Percentiles rank a stretch among this genome's conserved stretches.
These are phyloP conservation scores for Mycotypha africana DNA, from an alignment of 371 early-diverging fungal genomes.

Conservation along the genomic window DNA sequence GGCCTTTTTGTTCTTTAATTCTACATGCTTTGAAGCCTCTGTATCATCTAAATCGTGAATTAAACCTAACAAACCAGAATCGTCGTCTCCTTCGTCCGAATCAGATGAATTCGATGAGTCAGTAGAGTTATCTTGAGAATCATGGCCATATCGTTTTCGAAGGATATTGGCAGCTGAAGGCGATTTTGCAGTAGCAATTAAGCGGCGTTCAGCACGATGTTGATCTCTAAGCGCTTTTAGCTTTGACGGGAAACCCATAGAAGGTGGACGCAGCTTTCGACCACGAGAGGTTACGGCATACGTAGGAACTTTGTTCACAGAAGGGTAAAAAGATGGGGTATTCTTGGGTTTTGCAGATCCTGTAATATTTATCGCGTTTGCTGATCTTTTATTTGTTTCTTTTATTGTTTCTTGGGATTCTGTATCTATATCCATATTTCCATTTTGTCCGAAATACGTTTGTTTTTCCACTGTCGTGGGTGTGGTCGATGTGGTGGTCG, in stretches of 20 bases:
- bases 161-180: constrained; percentile 31
- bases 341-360: constrained; percentile 1
- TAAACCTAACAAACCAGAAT: constrained; percentile 16
- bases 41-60: constrained; percentile 20
- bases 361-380: neutral
- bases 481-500: neutral
- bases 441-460: constrained; percentile 1
- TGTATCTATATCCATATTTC: constrained; percentile 1
- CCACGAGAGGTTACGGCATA: constrained; percentile 42
- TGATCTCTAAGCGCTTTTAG: constrained; percentile 29
- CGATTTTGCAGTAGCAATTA: constrained; percentile 30
- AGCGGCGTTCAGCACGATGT: constrained; percentile 24
- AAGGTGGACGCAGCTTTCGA: constrained; percentile 28
- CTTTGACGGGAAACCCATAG: constrained; percentile 38
- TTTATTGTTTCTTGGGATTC: neutral
- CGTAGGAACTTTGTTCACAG: constrained; percentile 9
- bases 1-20: neutral
- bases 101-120: constrained; percentile 25
- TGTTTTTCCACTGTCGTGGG: neutral
- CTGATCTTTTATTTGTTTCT: neutral
- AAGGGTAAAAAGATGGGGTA: constrained; percentile 13
- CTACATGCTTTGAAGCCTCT: neutral
- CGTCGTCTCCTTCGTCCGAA: constrained; percentile 17
- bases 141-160: constrained; percentile 9
- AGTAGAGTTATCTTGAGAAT: constrained; percentile 16